Evolutionary conservation across 2,329 filamentous ascomycete species (phyloP), one percentile per base, ranked within the genome.

Genomic region (Fusarium citri): DNA sequence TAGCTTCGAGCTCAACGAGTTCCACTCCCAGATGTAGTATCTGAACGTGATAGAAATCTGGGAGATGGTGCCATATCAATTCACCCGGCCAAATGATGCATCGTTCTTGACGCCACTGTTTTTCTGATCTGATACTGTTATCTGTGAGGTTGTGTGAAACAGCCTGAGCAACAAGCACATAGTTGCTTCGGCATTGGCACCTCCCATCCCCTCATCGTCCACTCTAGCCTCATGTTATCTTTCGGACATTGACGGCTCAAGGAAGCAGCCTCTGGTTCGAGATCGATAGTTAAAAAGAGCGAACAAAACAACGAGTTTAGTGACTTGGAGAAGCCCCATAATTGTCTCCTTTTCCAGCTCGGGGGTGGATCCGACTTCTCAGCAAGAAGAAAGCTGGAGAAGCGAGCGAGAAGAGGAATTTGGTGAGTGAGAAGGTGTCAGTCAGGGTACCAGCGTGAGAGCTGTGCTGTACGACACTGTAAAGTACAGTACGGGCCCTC

Each of bases 1-100:
- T 62, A 49, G 58, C 51, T 53, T 37, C 49, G 45, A 57, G 42
- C 60, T 74, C 73, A 75, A 75, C 72, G 55, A 74, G 71, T 73
- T 73, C 72, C 68, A 63, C 60, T 28, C 48, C 43, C 37, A 61
- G 26, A 42, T 59, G 51, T 50, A 28, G 51, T 50, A 34, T 43
- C 46, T 49, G n/a, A 23, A 48, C 51, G 49, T 41, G 30, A 49
- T 49, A 25, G 30, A 47, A 45, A 55, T 56, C 54, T 64, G 18
- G 30, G 48, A 26, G 54, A 69, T 69, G 61, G 66, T 55, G 53
- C 56, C 66, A 69, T 63, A 54, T 45, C 55, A 54, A 55, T 55
- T 57, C 54, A 61, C 18, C 61, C 43, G 54, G 66, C 61, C 57
- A 43, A 31, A 26, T 26, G 40, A 46, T 59, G 53, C 61, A 55